Percentiles rank a stretch among this genome's conserved stretches.
Evolutionary conservation across 140 eudicot species (phyloP).

Genomic region (Oenanthe javanica): DNA sequence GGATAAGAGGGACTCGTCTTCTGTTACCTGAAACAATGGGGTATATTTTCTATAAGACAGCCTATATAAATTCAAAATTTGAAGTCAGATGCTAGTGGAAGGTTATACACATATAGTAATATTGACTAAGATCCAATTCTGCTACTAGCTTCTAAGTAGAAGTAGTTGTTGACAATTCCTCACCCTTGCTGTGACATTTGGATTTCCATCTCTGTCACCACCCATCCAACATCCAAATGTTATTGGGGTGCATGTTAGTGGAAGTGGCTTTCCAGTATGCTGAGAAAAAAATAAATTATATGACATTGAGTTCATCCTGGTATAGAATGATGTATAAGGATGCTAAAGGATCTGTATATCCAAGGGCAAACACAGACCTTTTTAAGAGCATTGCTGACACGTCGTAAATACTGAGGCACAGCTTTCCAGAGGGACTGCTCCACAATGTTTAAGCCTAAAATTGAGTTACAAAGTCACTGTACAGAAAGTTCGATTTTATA

Average conservation of each 20-base stretch:
- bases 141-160: neutral
- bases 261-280: conserved; percentile 95
- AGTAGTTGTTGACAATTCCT: conserved; percentile 5
- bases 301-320: neutral
- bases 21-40: conserved; percentile 66
- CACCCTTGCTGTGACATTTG: conserved; percentile 96
- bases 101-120: neutral
- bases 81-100: neutral
- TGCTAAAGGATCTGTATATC: neutral
- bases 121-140: neutral
- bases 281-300: conserved; percentile 20
- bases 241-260: conserved; percentile 91
- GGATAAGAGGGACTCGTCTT: conserved; percentile 80
- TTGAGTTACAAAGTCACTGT: neutral
- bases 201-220: conserved; percentile 98
- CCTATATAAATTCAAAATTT: neutral
- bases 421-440: conserved; percentile 99
- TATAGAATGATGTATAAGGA: neutral
- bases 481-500: conserved; percentile 2
- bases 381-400: conserved; percentile 93
- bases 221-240: conserved; percentile 99
- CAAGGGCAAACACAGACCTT: conserved; percentile 44
- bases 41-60: conserved; percentile 1
- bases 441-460: conserved; percentile 70
- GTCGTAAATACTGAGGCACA: conserved; percentile 90